Evolutionary conservation across 441 rosid species (phyloP).

Genomic region (Aleurites moluccanus): DNA sequence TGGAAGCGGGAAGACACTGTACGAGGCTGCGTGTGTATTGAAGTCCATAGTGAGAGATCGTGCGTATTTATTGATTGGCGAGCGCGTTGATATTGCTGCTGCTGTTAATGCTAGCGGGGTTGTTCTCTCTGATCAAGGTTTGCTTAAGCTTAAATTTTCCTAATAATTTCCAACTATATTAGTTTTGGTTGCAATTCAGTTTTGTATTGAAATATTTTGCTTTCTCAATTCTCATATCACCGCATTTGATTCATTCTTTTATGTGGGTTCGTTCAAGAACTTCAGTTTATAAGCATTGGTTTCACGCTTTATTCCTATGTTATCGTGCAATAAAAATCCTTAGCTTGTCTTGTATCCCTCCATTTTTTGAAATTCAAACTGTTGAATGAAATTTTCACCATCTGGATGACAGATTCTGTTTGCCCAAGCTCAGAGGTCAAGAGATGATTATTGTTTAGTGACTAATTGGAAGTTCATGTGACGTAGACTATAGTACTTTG

Average conservation of each 20-base stretch:
- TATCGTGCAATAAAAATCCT: neutral
- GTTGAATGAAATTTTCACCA: no score
- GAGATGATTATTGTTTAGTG: no score
- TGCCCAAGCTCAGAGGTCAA: no score
- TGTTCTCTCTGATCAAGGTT: conserved; percentile 88
- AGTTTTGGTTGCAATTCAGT: neutral
- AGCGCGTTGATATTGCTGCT: conserved; percentile 84
- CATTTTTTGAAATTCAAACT: neutral
- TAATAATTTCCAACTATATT: neutral
- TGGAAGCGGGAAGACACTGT: conserved; percentile 62
- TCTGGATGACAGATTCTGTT: no score
- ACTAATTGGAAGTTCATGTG: no score
- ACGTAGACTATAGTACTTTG: no score
- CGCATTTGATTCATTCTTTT: no score
- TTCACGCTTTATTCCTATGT: no score
- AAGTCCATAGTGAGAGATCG: conserved; percentile 84
- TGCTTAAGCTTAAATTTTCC: neutral
- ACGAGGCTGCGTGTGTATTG: conserved; percentile 80
- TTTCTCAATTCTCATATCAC: no score
- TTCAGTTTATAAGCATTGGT: no score
- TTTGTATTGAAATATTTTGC: neutral
- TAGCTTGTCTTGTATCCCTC: neutral
- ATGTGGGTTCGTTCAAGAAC: no score
- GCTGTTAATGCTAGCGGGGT: conserved; percentile 91
- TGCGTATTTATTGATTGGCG: conserved; percentile 66